Evolutionary conservation across 768 basidiomycete species (phyloP).

Genomic region (Cubamyces sp.): DNA sequence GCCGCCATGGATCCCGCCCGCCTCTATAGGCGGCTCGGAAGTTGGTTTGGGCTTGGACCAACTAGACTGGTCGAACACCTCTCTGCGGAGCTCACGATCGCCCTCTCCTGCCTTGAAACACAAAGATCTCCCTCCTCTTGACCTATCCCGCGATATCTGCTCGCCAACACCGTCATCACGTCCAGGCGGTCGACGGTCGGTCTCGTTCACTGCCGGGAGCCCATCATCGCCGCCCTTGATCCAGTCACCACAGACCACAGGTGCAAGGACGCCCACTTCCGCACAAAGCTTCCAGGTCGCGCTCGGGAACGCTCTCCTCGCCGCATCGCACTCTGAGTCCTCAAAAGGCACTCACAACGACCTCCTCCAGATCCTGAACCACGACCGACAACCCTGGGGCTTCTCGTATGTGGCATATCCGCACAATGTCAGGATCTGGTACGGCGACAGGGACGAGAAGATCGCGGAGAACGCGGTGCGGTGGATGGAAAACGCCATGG

Average conservation of each 20-base stretch:
- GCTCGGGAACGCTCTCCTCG: slow-evolving; percentile 88
- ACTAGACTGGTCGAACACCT: slow-evolving; percentile 48
- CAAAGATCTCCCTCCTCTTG: slow-evolving; percentile 39
- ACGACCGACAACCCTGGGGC: slow-evolving; percentile 87
- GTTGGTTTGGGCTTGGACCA: slow-evolving; percentile 39
- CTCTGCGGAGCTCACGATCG: slow-evolving; percentile 26
- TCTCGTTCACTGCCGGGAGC: slow-evolving; percentile 62
- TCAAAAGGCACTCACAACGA: slow-evolving; percentile 90
- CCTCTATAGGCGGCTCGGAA: slow-evolving; percentile 16
- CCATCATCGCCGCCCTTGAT: slow-evolving; percentile 53
- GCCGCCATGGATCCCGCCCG: slow-evolving; percentile 22
- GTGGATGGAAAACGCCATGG: slow-evolving; percentile 91
- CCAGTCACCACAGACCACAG: slow-evolving; percentile 38
- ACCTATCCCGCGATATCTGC: slow-evolving; percentile 39
- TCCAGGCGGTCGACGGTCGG: slow-evolving; percentile 64
- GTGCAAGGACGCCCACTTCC: slow-evolving; percentile 37
- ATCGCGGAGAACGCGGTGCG: slow-evolving; percentile 89
- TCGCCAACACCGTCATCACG: slow-evolving; percentile 40
- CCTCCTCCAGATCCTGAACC: slow-evolving; percentile 89
- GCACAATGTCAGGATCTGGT: slow-evolving; percentile 84
- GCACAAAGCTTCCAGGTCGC: slow-evolving; percentile 52
- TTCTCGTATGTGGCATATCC: slow-evolving; percentile 85
- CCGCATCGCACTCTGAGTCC: slow-evolving; percentile 94
- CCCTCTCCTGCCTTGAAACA: slow-evolving; percentile 27
- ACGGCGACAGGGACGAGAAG: slow-evolving; percentile 91